Evolutionary conservation across 768 basidiomycete species (phyloP), one percentile per base, ranked within the genome.

Genomic region (Lyophyllum decastes): DNA sequence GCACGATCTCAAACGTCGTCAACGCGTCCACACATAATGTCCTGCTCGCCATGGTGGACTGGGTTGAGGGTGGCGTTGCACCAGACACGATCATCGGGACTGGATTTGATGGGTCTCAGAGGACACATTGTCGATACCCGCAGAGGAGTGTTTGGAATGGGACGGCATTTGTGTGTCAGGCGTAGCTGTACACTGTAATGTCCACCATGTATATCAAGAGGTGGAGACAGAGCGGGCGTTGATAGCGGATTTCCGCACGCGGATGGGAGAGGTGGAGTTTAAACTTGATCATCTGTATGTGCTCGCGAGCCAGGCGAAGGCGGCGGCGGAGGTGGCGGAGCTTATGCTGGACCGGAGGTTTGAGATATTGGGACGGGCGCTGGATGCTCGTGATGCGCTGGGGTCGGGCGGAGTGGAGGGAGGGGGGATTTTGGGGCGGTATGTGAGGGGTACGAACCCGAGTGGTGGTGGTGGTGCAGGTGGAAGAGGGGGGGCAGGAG

Each of bases 301-400:
- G 17, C 75, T 80, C 57, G 76, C 82, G 25, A 81, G 80, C 63
- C 75, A 82, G 12, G 83, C 86, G 12, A 68, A 81, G 34, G 76
- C 82, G 55, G 80, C 78, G 44, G 78, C 83, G 47, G 72, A 76
- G 52, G 76, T 82, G 12, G 81, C 80, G 7, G 83, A 87, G 68
- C 74, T 76, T 26, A 78, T 82, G 59, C 76, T 91, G 43, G 81
- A 90, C 65, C 77, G 80, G 65, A 83, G 89, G 45, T 92, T 88
- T 62, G 82, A 81, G 19, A 67, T 82, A 11, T 75, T 92, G 9
- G 78, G 80, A 21, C 69, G 78, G 24, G 72, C 71, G 27, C 73
- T 90, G 22, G 75, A 78, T 22, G 75, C 80, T 6, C 80, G 84
- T 33, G 59, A 38, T 38, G 14, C 35, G 35, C 16, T 38, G 35